Evolutionary conservation across 306 rosid species (phyloP), one percentile per base, ranked within the genome.

Genomic region (Cajanus cajan): DNA sequence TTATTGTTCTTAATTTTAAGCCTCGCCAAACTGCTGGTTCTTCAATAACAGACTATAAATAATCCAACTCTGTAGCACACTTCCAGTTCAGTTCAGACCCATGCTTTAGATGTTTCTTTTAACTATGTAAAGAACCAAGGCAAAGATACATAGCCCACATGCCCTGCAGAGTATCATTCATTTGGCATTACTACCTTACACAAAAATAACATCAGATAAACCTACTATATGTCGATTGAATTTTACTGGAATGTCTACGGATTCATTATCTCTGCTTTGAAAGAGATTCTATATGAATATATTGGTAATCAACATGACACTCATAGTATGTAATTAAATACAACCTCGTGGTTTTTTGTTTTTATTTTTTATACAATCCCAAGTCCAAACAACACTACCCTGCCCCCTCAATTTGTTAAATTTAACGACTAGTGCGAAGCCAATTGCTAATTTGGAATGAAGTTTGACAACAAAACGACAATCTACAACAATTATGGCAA

Each of bases 11-110:
- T 2, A 14, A 69, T 8, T 1, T 16, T 15, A 28, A 59, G 10
- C 61, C 74, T 7, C 8, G 22, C 63, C 65, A 24, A 79, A 62
- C 54, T 1, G 4, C 41, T 34, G 71, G 47, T 70, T 45, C 65
- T 79, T 48, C 66, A 71, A 33, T 33, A 33, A 78, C 70, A 69
- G 28, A 54, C 37, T 54, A 18, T 41, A 78, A 78, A 40, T 3
- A 25, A 68, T 55, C 36, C 66, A 78, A 16, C 76, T 54, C 39
- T 33, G 66, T 9, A 51, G 64, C 34, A 51, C 14, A 52, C 16
- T 51, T 71, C 47, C 33, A 33, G 48, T 50, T 71, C 62, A 71
- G 11, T 34, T n/a, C n/a, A n/a, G n/a, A n/a, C 36, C 4, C 57
- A 6, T 13, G 15, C 45, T 15, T n/a, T 50, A 48, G 1, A 33